Conservation (phyloP, 2,329 filamentous ascomycete genomes). For the Talaromyces sp. region DNA sequence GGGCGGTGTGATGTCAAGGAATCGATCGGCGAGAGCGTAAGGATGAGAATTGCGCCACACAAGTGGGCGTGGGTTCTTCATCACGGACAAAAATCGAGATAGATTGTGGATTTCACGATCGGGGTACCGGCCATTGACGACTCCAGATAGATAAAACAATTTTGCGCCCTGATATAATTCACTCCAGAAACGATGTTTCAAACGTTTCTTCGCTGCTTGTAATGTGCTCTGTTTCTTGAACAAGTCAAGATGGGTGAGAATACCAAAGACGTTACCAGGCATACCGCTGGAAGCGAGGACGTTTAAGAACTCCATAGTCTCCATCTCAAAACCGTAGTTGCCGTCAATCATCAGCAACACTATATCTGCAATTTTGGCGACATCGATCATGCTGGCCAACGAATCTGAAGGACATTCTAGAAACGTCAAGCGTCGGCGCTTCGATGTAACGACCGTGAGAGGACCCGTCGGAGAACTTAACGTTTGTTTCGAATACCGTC, state of each 20-base stretch:
- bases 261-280: conserved; percentile 97
- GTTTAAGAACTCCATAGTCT: conserved; percentile 99
- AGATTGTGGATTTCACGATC: conserved; percentile 95
- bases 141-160: conserved; percentile 91
- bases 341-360: conserved; percentile 97
- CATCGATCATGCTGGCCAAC: conserved; percentile 91
- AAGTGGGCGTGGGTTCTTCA: conserved; percentile 97
- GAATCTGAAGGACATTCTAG: conserved; percentile 93
- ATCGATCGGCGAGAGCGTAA: conserved; percentile 88
- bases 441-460: conserved; percentile 93
- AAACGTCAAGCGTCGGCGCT: conserved; percentile 90
- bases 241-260: conserved; percentile 90
- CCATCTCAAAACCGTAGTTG: conserved; percentile 99
- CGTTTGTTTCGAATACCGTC: conserved; percentile 92
- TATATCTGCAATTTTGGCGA: conserved; percentile 96
- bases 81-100: conserved; percentile 90
- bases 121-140: conserved; percentile 93
- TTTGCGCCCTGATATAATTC: conserved; percentile 96
- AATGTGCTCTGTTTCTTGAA: conserved; percentile 91
- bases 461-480: conserved; percentile 84
- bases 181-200: conserved; percentile 95
- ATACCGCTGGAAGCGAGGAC: conserved; percentile 90
- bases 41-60: conserved; percentile 96
- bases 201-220: conserved; percentile 87
- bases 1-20: conserved; percentile 90